Evolutionary conservation across 192 early-diverging fungal genomes (phyloP), one percentile per base, ranked within the genome.

Genomic region (Coemansia sp.): DNA sequence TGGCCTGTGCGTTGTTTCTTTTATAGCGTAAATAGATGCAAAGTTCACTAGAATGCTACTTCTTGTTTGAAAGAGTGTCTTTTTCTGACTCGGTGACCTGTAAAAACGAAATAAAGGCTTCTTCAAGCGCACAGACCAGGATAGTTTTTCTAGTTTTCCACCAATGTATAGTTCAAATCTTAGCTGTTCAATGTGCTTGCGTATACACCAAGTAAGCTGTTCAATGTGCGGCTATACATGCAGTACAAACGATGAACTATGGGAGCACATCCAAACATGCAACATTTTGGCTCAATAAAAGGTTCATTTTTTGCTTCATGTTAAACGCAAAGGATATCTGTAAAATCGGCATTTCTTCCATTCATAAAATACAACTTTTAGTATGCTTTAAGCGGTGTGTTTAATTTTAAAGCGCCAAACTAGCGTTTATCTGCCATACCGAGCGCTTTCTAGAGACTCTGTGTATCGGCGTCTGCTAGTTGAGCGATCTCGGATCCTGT

Each of bases 241-340:
- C 63, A 54, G 42, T 57, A 55, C 61, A 20, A 66, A 55, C 59
- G 68, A 70, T 33, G 74, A 70, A 59, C 62, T 78, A 53, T 78
- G 74, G 74, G 63, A 70, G 55, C 74, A 78, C 35, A 35, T 78
- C 11, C 74, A 78, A 53, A 60, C 57, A 13, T 78, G 74, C 68
- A 63, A 78, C 39, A 70, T 70, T 26, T 44, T 77, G 30, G 55
- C 18, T 41, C 47, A 57, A 46, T 46, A 46, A 46, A 15, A 15
- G 43, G n/a, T n/a, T n/a, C 23, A 1, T 26, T 26, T 26, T 26
- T 4, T 26, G 23, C n/a, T n/a, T n/a, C n/a, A 4, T 26, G 23
- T 26, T 26, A 26, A 26, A 26, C n/a, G n/a, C n/a, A n/a, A n/a
- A n/a, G n/a, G n/a, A n/a, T n/a, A n/a, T n/a, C n/a, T n/a, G n/a